Evolutionary conservation across 208 protist species (phyloP).

Genomic region (Crithidia bombi): DNA sequence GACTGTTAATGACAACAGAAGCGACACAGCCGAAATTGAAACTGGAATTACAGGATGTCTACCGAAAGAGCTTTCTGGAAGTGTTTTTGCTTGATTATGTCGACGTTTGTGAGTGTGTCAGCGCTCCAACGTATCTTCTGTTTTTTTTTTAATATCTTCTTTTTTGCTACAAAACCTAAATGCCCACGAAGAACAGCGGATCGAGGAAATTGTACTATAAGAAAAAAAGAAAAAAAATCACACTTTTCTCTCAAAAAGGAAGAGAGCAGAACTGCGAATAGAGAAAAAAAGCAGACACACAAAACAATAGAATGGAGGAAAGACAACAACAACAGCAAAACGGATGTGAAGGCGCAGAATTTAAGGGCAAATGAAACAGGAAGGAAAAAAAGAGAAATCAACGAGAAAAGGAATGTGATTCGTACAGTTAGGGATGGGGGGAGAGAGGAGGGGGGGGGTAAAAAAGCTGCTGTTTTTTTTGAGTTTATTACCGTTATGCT

Average conservation of each 20-base stretch:
- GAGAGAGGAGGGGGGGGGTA: background rate
- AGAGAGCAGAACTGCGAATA: background rate
- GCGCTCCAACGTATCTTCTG: background rate
- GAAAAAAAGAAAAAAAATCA: background rate
- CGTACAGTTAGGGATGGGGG: background rate
- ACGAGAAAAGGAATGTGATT: background rate
- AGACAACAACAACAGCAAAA: background rate
- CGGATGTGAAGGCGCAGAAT: background rate
- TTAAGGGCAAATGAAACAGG: background rate
- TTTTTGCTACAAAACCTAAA: too few species aligned
- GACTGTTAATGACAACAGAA: too few species aligned
- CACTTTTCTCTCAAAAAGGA: background rate
- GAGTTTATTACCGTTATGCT: too few species aligned
- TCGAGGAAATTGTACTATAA: background rate
- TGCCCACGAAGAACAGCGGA: background rate
- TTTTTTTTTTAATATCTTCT: constrained; percentile 18
- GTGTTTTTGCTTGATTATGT: too few species aligned
- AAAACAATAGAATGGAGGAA: background rate
- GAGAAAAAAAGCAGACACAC: background rate
- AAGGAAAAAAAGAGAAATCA: background rate
- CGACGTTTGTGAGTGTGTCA: too few species aligned
- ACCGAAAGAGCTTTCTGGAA: too few species aligned
- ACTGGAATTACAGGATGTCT: too few species aligned
- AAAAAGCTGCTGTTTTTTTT: too few species aligned
- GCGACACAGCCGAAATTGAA: too few species aligned